Evolutionary conservation across 2,329 filamentous ascomycete species (phyloP).

Genomic region (Ophiosphaerella narmari): DNA sequence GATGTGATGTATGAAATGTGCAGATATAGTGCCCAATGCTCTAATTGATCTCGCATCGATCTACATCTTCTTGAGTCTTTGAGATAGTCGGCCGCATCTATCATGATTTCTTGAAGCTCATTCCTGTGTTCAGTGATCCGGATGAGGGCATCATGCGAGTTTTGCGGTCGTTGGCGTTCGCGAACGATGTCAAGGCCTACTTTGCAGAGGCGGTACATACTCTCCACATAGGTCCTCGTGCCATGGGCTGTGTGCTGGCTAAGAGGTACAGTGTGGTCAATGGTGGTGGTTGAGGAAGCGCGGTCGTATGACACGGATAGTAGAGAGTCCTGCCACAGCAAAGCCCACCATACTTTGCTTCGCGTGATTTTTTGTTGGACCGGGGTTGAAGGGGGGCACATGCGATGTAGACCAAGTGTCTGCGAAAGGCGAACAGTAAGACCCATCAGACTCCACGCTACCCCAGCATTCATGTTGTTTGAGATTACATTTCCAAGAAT

Average conservation of each 20-base stretch:
- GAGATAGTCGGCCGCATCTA: constrained; percentile 62
- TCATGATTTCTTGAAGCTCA: constrained; percentile 61
- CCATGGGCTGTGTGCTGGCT: constrained; percentile 52
- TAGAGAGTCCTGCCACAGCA: constrained; percentile 68
- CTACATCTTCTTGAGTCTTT: constrained; percentile 58
- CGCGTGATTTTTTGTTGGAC: constrained; percentile 49
- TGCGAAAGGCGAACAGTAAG: constrained; percentile 65
- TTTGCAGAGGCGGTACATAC: constrained; percentile 60
- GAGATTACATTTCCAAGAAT: constrained; percentile 66
- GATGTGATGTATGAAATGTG: constrained; percentile 67
- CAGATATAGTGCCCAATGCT: constrained; percentile 64
- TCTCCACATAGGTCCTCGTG: constrained; percentile 61
- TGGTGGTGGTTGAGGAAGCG: constrained; percentile 61
- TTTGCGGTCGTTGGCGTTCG: constrained; percentile 59
- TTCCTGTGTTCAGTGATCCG: constrained; percentile 62
- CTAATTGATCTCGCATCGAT: constrained; percentile 58
- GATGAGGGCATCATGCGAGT: constrained; percentile 58
- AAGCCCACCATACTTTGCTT: constrained; percentile 59
- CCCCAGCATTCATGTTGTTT: constrained; percentile 68
- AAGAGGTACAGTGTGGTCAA: constrained; percentile 50
- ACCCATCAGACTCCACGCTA: constrained; percentile 64
- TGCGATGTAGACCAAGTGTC: constrained; percentile 63
- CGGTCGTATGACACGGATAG: constrained; percentile 68
- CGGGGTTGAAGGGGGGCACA: constrained; percentile 59
- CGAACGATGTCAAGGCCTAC: constrained; percentile 65